Base-by-base conservation (phyloP, 2,329 filamentous ascomycete genomes). In the Hypoxylon sp. region DNA sequence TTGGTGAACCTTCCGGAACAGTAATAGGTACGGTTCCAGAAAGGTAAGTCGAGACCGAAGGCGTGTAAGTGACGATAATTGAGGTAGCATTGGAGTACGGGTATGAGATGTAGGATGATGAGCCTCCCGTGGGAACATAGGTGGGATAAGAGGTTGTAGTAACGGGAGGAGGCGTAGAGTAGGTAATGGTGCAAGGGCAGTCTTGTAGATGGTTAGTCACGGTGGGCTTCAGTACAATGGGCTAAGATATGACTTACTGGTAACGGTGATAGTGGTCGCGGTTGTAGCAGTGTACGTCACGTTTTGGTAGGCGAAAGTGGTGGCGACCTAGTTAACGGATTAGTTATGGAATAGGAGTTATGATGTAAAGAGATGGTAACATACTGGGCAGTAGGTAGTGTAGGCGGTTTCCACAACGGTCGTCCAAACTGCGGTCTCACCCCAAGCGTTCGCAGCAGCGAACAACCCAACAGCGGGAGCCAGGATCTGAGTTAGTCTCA, bases 161-260 rank as follows among this genome's bases (percentile, higher is more conserved):
- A 61, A 78, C 68, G 6, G 77, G 75, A 17, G 77, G 72, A 22
- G 79, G 77, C 49, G 72, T 69, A 56, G 74, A 73, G 65, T 80
- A 75, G 58, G 79, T 81, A 57, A 84, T 70, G 37, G 82, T 83
- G 74, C 83, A 85, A 60, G 83, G 83, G 72, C 84, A 85, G 79
- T 85, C 82, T 83, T 48, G n/a, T 30, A 14, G 4, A 60, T 53
- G 13, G 73, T 81, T 67, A 81, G 77, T 65, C 54, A 11, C 5
- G n/a, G 30, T 30, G 56, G 13, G 3, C 33, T 4, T 51, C 4
- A 27, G 48, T 48, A 55, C 48, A 30, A 30, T 30, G 14, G 51
- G 30, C n/a, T n/a, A 35, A 27, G 20, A 37, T 74, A 42, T 30
- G 5, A 64, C 82, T 74, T 75, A 84, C 82, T 82, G 59, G 81